Base-by-base conservation (phyloP, 345 rosid species). In the Hypericum perforatum region DNA sequence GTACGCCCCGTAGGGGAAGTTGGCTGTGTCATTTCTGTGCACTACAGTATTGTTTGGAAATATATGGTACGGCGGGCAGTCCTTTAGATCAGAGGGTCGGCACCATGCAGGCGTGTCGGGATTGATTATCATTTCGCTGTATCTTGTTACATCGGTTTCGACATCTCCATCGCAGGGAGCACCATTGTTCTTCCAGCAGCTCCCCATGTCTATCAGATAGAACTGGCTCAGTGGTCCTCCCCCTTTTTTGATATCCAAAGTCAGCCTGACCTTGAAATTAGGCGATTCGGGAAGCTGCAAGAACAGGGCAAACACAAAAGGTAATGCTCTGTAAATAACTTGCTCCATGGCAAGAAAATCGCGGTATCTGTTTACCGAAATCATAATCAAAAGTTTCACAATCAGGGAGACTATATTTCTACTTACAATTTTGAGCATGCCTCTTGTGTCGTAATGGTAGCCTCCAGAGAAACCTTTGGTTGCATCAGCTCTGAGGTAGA, bases 281-380 rank as follows among this genome's bases (percentile, higher is more conserved):
- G 71, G 71, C 0, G 66, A 61, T 48, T 67, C 71, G 42, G 62
- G 71, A 54, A 78, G 95, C 95, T 90, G 78, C 8, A 63, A 64
- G 45, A n/a, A 11, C 7, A 45, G 6, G 6, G 11, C n/a, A 45
- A 11, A 45, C 7, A 45, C 7, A 45, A 45, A 11, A 6, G 50
- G 8, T 10, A 46, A 46, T n/a, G 49, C 81, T 68, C 32, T n/a
- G n/a, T n/a, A n/a, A n/a, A n/a, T n/a, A n/a, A n/a, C n/a, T n/a
- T n/a, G n/a, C n/a, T n/a, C n/a, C n/a, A n/a, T n/a, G 14, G 47
- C 54, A 41, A 51, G 42, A 11, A 53, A 71, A 58, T 48, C 53
- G 50, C n/a, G 49, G 46, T 12, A 46, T 56, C 57, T 12, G 41
- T 53, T 46, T 56, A 40, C 7, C 5, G 7, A 11, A 37, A 5